phyloP scores from a whole-genome alignment of 2,329 filamentous ascomycete genomes.

The Parafenestella ontariensis region DNA sequence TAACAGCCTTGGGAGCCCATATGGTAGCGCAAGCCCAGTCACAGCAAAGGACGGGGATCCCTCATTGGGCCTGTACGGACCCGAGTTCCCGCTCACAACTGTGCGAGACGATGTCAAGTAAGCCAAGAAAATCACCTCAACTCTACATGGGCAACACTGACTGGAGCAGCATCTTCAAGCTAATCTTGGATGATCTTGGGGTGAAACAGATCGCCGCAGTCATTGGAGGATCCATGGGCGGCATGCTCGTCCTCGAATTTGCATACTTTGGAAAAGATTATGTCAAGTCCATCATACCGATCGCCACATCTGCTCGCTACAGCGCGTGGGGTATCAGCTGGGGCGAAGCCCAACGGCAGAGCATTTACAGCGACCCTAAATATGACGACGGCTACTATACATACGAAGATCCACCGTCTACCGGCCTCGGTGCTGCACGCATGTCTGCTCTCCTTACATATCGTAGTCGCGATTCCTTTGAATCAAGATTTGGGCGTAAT shows the following conservation, averaged over 20 bases:
- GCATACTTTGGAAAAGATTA: slow-evolving; percentile 90
- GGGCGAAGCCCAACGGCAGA: slow-evolving; percentile 87
- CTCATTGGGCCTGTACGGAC: slow-evolving; percentile 80
- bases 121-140: slow-evolving; percentile 44
- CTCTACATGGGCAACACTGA: slow-evolving; percentile 10
- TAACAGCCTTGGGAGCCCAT: slow-evolving; percentile 85
- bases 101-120: slow-evolving; percentile 95
- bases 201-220: slow-evolving; percentile 80
- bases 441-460: slow-evolving; percentile 98
- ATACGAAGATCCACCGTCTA: slow-evolving; percentile 83
- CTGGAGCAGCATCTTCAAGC: slow-evolving; percentile 71
- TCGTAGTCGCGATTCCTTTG: slow-evolving; percentile 94
- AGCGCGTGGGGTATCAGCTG: slow-evolving; percentile 92
- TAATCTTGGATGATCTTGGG: slow-evolving; percentile 80
- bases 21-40: slow-evolving; percentile 85
- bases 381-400: slow-evolving; percentile 97
- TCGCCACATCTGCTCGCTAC: slow-evolving; percentile 83
- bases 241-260: slow-evolving; percentile 91
- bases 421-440: slow-evolving; percentile 89
- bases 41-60: slow-evolving; percentile 85
- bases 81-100: slow-evolving; percentile 94
- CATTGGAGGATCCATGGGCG: slow-evolving; percentile 83
- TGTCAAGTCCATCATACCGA: slow-evolving; percentile 79
- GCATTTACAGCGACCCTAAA: slow-evolving; percentile 97
- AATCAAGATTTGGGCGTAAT: slow-evolving; percentile 92